These are phyloP conservation scores for Aristolochia contorta DNA, from an alignment of 164 flowering plant species.

Conservation along the genomic window DNA sequence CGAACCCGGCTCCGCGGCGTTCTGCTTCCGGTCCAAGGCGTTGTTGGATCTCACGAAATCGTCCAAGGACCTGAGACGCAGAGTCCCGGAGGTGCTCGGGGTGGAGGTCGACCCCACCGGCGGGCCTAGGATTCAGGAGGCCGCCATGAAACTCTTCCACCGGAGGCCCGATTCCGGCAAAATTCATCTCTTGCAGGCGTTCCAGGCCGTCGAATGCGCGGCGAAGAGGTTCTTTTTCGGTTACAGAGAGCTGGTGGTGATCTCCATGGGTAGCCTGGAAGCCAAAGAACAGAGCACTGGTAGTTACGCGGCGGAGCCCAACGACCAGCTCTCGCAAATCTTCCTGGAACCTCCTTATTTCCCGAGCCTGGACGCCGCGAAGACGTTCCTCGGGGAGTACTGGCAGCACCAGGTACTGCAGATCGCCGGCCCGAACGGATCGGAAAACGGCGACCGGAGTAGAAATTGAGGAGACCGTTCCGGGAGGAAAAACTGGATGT, in stretches of 20 bases:
- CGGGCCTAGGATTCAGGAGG: constrained; percentile 88
- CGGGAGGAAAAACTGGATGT: no score
- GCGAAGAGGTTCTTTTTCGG: constrained; percentile 66
- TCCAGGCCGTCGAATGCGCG: constrained; percentile 67
- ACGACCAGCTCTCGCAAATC: constrained; percentile 45
- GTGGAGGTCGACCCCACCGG: constrained; percentile 91
- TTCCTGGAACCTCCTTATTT: constrained; percentile 69
- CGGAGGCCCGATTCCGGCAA: constrained; percentile 33
- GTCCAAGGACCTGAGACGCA: constrained; percentile 63
- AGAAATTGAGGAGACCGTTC: no score
- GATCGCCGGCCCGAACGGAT: background rate
- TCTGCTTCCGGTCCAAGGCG: constrained; percentile 63
- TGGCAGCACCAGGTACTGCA: constrained; percentile 17
- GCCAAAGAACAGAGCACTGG: constrained; percentile 33
- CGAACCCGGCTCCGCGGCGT: constrained; percentile 32
- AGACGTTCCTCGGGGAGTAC: constrained; percentile 71
- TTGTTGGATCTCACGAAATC: constrained; percentile 39
- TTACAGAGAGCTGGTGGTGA: constrained; percentile 53
- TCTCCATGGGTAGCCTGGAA: constrained; percentile 77
- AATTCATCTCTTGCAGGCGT: constrained; percentile 61
- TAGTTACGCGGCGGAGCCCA: constrained; percentile 14
- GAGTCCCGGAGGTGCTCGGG: constrained; percentile 61
- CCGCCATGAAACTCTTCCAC: constrained; percentile 67
- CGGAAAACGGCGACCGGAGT: no score
- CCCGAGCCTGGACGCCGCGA: constrained; percentile 92